Evolutionary conservation across 2,329 filamentous ascomycete species (phyloP), one percentile per base, ranked within the genome.

Genomic region (Clonostachys byssicola): DNA sequence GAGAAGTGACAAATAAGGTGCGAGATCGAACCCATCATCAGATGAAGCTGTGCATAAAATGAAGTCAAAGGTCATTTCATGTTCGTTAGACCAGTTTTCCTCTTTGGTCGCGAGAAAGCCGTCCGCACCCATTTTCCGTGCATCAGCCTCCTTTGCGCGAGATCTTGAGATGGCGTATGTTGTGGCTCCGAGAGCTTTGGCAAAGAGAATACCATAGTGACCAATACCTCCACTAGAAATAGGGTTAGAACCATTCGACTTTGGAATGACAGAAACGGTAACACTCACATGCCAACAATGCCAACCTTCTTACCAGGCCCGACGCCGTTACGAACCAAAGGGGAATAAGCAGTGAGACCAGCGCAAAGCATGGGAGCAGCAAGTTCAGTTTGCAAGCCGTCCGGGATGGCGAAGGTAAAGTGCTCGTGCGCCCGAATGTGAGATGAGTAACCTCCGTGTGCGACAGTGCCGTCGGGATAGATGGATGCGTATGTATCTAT

Each of bases 301-400:
- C 82, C 88, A 0, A 92, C 85, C 5, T 67, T 74, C 63, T 87
- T 88, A 5, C 87, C 88, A 0, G 85, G 83, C 0, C 88, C 88
- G 34, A 81, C 76, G 2, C 80, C 81, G 35, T 87, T 82, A 30
- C 84, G 76, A 44, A 77, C 76, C 14, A 94, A 66, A 0, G 89
- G 88, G 5, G 78, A 78, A 60, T 80, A 94, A 0, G 85, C 78
- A 0, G 89, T 94, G 45, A 92, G 75, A 2, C 89, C 89, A 2
- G 83, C 89, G 59, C 89, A 92, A 30, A 92, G 74, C 71, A 94
- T 82, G 2, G 88, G 88, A 2, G 87, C 79, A 0, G 73, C 76
- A 2, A 70, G 59, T 34, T 75, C 71, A 0, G 71, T 71, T 8
- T 70, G 62, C 10, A 83, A 63, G 1, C 59, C 61, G n/a, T 80